These are phyloP conservation scores for Tetrahymena borealis DNA, from an alignment of 73 alveolate species.

Conservation along the genomic window DNA sequence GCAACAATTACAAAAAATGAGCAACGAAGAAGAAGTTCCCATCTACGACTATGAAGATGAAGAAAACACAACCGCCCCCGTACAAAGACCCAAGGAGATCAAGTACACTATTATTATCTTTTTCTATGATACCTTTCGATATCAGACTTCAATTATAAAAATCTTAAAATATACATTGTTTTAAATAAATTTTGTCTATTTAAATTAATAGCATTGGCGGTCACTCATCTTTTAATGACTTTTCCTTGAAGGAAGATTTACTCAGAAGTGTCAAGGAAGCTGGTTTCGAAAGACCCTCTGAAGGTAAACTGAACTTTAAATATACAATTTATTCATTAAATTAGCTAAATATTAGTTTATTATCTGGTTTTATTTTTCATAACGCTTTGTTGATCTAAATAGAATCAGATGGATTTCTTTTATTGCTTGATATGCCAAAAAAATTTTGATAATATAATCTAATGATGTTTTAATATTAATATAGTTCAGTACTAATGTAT, in stretches of 20 bases:
- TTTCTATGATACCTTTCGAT: not conserved
- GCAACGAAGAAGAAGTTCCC: not conserved
- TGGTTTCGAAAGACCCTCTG: constrained; percentile 41
- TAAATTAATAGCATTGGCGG: not conserved
- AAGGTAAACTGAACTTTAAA: constrained; percentile 8
- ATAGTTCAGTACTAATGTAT: not conserved
- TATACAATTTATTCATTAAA: no score
- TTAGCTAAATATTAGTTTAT: no score
- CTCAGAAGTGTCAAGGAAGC: constrained; percentile 43
- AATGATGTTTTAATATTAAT: not conserved
- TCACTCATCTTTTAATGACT: constrained; percentile 29
- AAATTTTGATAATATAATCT: not conserved
- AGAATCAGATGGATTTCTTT: not conserved
- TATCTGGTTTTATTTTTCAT: no score
- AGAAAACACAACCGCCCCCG: not conserved
- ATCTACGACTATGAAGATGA: not conserved
- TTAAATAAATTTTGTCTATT: not conserved
- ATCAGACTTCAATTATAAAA: not conserved
- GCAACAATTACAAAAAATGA: not conserved
- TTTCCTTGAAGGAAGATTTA: constrained; percentile 34
- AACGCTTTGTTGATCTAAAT: no score
- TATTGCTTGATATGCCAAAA: no score
- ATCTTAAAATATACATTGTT: not conserved
- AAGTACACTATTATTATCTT: not conserved
- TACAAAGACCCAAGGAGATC: not conserved